Evolutionary conservation across 2,329 filamentous ascomycete genomes (phyloP), one percentile per base, ranked within the genome.

Genomic region (Davidsoniella virescens): DNA sequence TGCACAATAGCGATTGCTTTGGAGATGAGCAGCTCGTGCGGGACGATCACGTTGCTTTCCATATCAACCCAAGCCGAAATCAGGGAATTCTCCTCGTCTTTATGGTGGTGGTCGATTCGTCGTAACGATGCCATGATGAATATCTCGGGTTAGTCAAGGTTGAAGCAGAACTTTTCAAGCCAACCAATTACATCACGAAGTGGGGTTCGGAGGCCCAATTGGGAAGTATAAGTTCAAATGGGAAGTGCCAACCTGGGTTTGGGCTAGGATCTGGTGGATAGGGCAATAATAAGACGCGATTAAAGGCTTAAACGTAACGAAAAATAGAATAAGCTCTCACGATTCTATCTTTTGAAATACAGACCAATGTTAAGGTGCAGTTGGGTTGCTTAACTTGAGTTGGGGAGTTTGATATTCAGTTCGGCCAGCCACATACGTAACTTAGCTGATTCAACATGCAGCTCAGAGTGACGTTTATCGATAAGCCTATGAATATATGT

Each of bases 101-200:
- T 33, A 10, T 33, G 43, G 8, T 46, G 38, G 14, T 16, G n/a
- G 9, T 18, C 17, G 25, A 16, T 29, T n/a, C 18, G 23, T 45
- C 16, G 25, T 2, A 23, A 29, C 14, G 16, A 25, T 16, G 18
- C 23, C 36, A 33, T 16, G 18, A 20, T 52, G 4, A 37, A 33
- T 23, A 41, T 29, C 18, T 33, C n/a, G 4, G 29, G 12, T 5
- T 10, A 12, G 26, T 29, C 17, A 37, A 44, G 25, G 40, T 26
- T 37, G 45, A 38, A 45, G 50, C 45, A 52, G 45, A 52, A 52
- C 50, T 52, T 52, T 49, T 52, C 41, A 20, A 12, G 29, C 42
- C 47, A 44, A 25, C 46, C 51, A 49, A 52, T 52, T 49, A 44
- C 51, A 52, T 52, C 46, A 46, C 42, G 46, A 37, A 49, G 46